These are phyloP conservation scores for Sugiyamaella smithiae DNA, from an alignment of 805 yeast species.

Conservation along the genomic window DNA sequence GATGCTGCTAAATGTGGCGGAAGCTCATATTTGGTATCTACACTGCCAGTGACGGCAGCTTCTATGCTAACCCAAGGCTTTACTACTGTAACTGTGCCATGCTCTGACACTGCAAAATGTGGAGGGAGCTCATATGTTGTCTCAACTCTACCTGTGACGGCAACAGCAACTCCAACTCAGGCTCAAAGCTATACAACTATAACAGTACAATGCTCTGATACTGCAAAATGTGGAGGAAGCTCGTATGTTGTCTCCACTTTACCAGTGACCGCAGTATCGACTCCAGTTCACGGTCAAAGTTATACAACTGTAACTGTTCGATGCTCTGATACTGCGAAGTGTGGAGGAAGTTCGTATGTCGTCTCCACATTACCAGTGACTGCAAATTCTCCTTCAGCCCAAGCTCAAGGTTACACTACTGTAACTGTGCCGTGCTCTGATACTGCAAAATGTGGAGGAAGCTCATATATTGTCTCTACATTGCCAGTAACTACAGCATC, in stretches of 20 bases:
- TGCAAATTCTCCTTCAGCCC: not conserved
- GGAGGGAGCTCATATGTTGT: not conserved
- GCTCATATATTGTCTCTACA: not conserved
- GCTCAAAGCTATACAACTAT: slow-evolving; percentile 6
- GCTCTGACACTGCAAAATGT: not conserved
- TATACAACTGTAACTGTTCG: slow-evolving; percentile 16
- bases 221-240: not conserved
- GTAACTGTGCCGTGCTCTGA: slow-evolving; percentile 12
- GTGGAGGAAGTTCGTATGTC: not conserved
- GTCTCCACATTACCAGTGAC: not conserved
- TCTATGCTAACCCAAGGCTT: not conserved
- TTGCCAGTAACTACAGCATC: not conserved
- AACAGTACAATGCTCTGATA: slow-evolving; percentile 14
- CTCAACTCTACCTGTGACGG: not conserved
- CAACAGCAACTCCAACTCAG: not conserved
- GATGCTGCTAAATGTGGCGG: slow-evolving; percentile 3
- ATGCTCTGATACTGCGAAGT: slow-evolving; percentile 2
- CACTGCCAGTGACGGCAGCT: not conserved
- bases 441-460: not conserved
- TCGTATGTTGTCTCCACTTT: not conserved
- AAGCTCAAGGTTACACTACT: slow-evolving; percentile 11
- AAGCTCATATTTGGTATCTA: not conserved
- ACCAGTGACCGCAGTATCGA: not conserved
- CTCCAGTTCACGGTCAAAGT: not conserved
- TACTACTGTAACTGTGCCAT: slow-evolving; percentile 5